Evolutionary conservation across 73 alveolate genomes (phyloP), one percentile per base, ranked within the genome.

Genomic region (Paramecium bursaria): DNA sequence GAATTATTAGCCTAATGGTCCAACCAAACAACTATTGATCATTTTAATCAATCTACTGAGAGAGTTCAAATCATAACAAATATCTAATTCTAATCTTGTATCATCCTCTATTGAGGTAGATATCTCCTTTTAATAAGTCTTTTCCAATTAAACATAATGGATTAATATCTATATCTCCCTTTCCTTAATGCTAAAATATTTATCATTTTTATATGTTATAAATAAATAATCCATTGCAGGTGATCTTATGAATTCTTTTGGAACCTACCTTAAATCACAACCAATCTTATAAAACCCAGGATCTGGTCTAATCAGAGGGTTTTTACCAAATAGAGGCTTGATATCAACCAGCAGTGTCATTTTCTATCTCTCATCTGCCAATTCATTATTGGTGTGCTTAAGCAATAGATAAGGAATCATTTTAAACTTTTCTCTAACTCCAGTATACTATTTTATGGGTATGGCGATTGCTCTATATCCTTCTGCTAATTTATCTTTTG

Each of bases 211-310:
- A 51, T 88, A 94, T 87, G 98, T 91, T 1, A 96, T 48, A 80
- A 85, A 94, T 19, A 96, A 96, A 90, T 94, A 96, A 87, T 94
- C 96, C 85, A 94, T 94, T 25, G 94, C 92, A 0, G 98, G 99
- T 35, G 91, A 96, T 74, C 95, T 55, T 55, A 90, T 93, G 22
- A 92, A 76, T 23, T 87, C 97, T 27, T 52, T 67, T 15, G 97
- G 95, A 25, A 93, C 88, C 48, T 92, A 73, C 57, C 97, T 86
- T 3, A 92, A 74, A 57, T 92, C 97, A 21, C 87, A 55, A 17
- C 93, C 95, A 14, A 96, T 90, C 86, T 96, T 96, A 23, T 75
- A 87, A 77, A 91, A 96, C 47, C 97, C 97, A 85, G 93, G 82
- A 54, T 95, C 96, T 0, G 99, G 97, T 17, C 95, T 74, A n/a